A percentile compares a stretch with the other conserved stretches of the same genome.
Conservation (phyloP, 306 rosid species). For the Luffa aegyptiaca region DNA sequence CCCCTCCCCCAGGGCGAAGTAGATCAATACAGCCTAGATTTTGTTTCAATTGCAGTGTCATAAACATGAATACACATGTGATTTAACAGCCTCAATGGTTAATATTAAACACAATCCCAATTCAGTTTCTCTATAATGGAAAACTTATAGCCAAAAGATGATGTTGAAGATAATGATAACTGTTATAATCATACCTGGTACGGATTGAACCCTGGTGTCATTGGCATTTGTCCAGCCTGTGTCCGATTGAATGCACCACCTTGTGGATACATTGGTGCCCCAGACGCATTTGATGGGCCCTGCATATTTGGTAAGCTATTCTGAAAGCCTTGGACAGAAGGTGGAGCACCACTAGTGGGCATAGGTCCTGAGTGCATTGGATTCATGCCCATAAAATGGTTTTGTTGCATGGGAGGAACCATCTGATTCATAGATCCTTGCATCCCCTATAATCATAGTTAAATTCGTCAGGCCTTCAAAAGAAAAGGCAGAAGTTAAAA, state of each 20-base stretch:
- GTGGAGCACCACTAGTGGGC: slow-evolving; percentile 55
- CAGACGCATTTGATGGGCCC: slow-evolving; percentile 58
- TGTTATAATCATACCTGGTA: slow-evolving; percentile 50
- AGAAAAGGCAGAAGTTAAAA: not conserved
- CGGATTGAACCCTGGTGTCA: slow-evolving; percentile 90
- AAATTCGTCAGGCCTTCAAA: not conserved
- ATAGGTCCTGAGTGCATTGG: slow-evolving; percentile 82
- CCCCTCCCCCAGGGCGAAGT: not conserved
- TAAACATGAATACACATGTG: not conserved
- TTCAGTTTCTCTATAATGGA: not conserved
- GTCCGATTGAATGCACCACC: slow-evolving; percentile 69
- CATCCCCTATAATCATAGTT: slow-evolving; percentile 42
- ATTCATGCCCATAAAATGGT: slow-evolving; percentile 86
- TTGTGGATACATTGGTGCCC: slow-evolving; percentile 56
- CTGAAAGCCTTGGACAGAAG: slow-evolving; percentile 56
- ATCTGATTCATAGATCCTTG: slow-evolving; percentile 87
- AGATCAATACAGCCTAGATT: not conserved
- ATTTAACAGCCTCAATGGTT: not conserved
- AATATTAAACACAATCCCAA: not conserved
- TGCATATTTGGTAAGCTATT: slow-evolving; percentile 71
- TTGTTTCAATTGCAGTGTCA: not conserved
- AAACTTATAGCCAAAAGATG: not conserved
- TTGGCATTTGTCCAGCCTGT: slow-evolving; percentile 85
- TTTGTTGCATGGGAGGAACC: slow-evolving; percentile 66
- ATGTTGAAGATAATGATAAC: not conserved